Evolutionary conservation across 805 yeast genomes (phyloP), one percentile per base, ranked within the genome.

Genomic region (Lipomyces yamadae): DNA sequence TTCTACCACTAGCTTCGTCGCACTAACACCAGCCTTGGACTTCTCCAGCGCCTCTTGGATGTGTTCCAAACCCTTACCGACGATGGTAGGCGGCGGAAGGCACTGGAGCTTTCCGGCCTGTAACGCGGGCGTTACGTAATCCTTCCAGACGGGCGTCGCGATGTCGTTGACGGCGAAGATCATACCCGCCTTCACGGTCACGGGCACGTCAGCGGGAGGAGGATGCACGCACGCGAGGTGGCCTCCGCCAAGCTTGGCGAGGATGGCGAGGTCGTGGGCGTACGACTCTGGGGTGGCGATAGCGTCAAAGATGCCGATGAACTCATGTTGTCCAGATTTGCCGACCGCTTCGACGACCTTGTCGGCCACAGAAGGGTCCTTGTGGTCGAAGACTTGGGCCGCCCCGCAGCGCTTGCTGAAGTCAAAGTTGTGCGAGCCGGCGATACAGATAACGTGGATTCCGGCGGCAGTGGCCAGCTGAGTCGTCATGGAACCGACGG

Each of bases 381-480:
- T 60, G 72, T 84, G 84, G 69, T 87, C 89, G 65, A 84, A 79
- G n/a, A 81, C 77, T 34, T 77, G 79, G 67, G 81, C 83, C 33
- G 88, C 88, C 69, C 89, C 89, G 42, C 82, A 71, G 0, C 73
- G 64, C 71, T 79, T 80, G 69, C 86, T 73, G 60, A 72, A 73
- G 15, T 77, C 78, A 67, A 78, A 79, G 74, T 85, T 79, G 70
- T 81, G 82, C 65, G 77, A 73, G 2, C 88, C 83, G 15, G 89
- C 87, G 58, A 84, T 82, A 3, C 83, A 83, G 61, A 83, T 76
- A 58, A 85, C 82, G 58, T 80, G 80, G 72, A 74, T 81, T 13
- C 84, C 85, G 33, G 83, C 66, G 45, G 79, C 73, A 71, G 84
- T 84, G 33, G 88, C 88, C 56, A 87, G 69, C 79, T 89, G 93